A percentile compares a stretch with the other conserved stretches of the same genome.
Conservation (phyloP, 2,329 filamentous ascomycete genomes). For the Colletotrichum limetticola region DNA sequence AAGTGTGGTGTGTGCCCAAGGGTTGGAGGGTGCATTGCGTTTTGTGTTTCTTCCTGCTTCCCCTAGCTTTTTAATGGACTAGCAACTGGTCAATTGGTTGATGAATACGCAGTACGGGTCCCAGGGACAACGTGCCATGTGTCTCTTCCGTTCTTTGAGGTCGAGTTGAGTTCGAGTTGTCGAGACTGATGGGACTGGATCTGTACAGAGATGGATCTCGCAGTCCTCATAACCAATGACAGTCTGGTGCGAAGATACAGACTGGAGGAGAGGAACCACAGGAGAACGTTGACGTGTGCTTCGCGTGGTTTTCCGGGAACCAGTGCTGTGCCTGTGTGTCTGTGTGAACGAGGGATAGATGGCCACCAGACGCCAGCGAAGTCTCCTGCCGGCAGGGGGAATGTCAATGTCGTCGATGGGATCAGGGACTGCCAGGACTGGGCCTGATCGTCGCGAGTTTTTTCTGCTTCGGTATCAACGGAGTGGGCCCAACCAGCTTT, state of each 20-base stretch:
- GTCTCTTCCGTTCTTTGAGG: neutral
- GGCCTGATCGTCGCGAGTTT: conserved; percentile 17
- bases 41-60: conserved; percentile 4
- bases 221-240: neutral
- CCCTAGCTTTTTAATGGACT: neutral
- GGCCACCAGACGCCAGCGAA: neutral
- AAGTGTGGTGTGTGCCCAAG: neutral
- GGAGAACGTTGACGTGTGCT: neutral
- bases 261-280: neutral
- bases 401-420: conserved; percentile 31
- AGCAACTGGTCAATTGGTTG: neutral
- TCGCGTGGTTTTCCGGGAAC: neutral
- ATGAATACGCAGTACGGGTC: neutral
- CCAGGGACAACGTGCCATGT: neutral
- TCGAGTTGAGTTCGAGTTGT: neutral
- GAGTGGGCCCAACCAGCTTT: conserved; percentile 12
- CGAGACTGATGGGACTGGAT: neutral
- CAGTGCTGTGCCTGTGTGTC: no score
- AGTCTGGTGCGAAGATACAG: neutral
- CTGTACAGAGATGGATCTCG: neutral
- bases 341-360: neutral
- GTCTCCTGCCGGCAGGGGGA: conserved; percentile 21
- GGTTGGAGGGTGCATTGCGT: neutral
- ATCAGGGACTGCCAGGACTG: neutral
- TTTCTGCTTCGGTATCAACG: conserved; percentile 24